Conservation (phyloP, 2,329 filamentous ascomycete genomes). For the Venturia oleaginea region DNA sequence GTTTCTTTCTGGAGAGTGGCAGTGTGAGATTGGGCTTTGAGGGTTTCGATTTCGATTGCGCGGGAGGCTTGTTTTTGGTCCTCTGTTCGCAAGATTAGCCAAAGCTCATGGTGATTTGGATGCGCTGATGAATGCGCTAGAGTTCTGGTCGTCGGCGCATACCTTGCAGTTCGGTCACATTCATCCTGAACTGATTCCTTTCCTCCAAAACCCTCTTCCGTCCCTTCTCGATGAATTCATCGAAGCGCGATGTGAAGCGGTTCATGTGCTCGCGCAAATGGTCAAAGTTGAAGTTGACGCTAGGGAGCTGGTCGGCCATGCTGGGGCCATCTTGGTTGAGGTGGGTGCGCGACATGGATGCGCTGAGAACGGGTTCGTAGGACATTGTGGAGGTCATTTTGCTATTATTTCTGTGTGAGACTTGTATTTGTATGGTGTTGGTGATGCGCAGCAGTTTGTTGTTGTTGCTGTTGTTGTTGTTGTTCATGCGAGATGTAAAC, state of each 20-base stretch:
- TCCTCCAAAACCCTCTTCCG: constrained; percentile 85
- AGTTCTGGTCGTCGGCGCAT: constrained; percentile 20
- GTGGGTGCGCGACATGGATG: constrained; percentile 50
- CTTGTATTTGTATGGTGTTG: not conserved
- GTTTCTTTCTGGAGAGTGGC: constrained; percentile 69
- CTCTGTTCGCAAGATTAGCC: constrained; percentile 46
- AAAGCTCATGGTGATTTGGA: not conserved
- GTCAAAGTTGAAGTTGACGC: constrained; percentile 92
- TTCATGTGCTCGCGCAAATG: constrained; percentile 92
- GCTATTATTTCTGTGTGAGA: not conserved
- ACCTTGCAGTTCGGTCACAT: constrained; percentile 85
- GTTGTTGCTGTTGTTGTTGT: too few species aligned
- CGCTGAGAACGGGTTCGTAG: constrained; percentile 63
- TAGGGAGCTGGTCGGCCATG: constrained; percentile 71
- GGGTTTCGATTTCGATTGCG: constrained; percentile 72
- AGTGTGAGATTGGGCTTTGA: constrained; percentile 61
- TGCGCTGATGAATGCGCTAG: not conserved
- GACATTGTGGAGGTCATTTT: not conserved
- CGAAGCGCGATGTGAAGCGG: constrained; percentile 82
- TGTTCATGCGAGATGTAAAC: not conserved
- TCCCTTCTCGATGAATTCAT: constrained; percentile 86
- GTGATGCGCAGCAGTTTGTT: not conserved
- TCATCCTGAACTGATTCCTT: constrained; percentile 87
- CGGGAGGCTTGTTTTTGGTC: constrained; percentile 83
- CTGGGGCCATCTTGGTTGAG: constrained; percentile 46